Evolutionary conservation across 2,329 filamentous ascomycete species (phyloP).

Genomic region (Clarireedia homoeocarpa): DNA sequence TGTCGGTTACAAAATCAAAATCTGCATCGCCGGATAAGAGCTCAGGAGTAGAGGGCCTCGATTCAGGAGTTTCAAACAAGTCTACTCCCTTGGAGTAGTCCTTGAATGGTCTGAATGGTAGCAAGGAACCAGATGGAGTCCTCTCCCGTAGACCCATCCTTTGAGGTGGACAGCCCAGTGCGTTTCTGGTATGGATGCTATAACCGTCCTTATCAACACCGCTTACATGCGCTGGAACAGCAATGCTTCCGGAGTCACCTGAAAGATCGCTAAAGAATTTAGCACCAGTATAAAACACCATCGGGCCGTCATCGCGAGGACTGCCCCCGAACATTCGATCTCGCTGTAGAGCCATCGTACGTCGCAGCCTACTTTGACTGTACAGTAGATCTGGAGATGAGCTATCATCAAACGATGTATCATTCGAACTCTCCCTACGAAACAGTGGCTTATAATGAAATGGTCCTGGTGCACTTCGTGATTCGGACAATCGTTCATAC

Average conservation of each 20-base stretch:
- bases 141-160: neutral
- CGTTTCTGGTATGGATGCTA: constrained; percentile 16
- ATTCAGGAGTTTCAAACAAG: constrained; percentile 14
- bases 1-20: constrained; percentile 29
- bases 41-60: constrained; percentile 20
- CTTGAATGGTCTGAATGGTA: constrained; percentile 40
- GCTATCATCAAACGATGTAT: constrained; percentile 18
- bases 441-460: constrained; percentile 62
- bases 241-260: constrained; percentile 49
- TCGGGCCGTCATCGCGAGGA: constrained; percentile 57
- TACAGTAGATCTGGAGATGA: neutral
- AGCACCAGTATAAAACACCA: constrained; percentile 77
- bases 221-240: constrained; percentile 41
- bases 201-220: constrained; percentile 36
- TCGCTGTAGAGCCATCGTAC: neutral
- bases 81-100: constrained; percentile 29
- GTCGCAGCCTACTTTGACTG: neutral
- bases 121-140: constrained; percentile 16
- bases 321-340: constrained; percentile 28
- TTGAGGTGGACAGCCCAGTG: constrained; percentile 13
- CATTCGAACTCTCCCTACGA: constrained; percentile 39
- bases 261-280: constrained; percentile 76
- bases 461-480: constrained; percentile 35
- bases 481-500: neutral
- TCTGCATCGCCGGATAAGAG: constrained; percentile 14